phyloP scores from a whole-genome alignment of 306 rosid genomes.

The Fagus crenata region DNA sequence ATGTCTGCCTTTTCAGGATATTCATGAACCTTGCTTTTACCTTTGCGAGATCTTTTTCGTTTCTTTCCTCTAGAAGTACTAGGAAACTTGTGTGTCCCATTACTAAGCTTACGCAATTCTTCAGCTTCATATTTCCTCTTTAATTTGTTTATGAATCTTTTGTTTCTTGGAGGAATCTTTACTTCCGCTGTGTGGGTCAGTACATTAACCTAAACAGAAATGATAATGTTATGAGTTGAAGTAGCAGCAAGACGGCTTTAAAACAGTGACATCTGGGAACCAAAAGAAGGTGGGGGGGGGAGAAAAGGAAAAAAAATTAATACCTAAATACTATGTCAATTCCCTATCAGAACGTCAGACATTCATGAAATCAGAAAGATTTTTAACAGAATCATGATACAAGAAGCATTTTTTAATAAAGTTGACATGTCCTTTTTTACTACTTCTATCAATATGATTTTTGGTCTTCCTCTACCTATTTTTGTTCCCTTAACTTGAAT shows the following conservation, averaged over 20 bases:
- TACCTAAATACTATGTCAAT: background rate
- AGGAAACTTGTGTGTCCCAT: conserved; percentile 17
- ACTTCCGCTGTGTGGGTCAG: conserved; percentile 57
- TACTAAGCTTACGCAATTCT: conserved; percentile 34
- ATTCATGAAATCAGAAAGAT: background rate
- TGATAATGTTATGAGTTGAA: conserved; percentile 18
- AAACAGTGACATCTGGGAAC: background rate
- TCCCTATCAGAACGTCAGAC: background rate
- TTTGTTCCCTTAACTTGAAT: too few species aligned
- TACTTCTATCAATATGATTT: too few species aligned
- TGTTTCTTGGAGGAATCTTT: conserved; percentile 38
- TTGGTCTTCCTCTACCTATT: too few species aligned
- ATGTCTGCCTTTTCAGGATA: conserved; percentile 17
- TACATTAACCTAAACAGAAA: conserved; percentile 57
- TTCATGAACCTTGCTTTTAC: conserved; percentile 25
- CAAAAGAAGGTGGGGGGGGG: background rate
- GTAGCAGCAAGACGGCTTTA: conserved; percentile 7
- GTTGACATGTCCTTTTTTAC: too few species aligned
- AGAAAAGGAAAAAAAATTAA: background rate
- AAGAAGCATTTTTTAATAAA: background rate
- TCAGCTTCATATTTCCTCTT: conserved; percentile 43
- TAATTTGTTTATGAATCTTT: conserved; percentile 40
- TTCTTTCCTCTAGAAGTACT: conserved; percentile 11
- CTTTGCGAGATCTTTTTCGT: background rate
- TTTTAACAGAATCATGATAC: background rate